Conservation (phyloP, 1,284 basidiomycete genomes). For the Chondrostereum purpureum region DNA sequence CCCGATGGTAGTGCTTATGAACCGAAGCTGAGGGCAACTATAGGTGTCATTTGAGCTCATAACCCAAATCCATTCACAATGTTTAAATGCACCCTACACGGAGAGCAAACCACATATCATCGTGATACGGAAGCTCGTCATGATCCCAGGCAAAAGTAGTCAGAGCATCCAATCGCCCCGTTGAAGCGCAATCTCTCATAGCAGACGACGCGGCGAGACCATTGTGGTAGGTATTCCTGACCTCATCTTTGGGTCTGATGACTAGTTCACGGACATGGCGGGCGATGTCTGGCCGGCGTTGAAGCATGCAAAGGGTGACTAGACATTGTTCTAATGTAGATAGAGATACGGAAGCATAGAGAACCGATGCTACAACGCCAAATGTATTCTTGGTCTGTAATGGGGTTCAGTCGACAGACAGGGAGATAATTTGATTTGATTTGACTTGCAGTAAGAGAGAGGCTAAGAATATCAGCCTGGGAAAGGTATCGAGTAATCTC, state of each 20-base stretch:
- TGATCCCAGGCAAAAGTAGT: conserved; percentile 62
- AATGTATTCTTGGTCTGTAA: conserved; percentile 42
- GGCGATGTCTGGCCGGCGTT: conserved; percentile 43
- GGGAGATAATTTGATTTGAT: background rate
- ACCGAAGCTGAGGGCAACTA: conserved; percentile 58
- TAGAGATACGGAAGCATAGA: conserved; percentile 53
- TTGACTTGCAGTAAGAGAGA: background rate
- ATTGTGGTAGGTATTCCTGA: conserved; percentile 16
- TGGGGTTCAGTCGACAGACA: background rate
- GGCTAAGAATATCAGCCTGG: background rate
- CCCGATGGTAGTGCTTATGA: conserved; percentile 55
- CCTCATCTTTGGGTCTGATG: conserved; percentile 34
- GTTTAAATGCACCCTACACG: conserved; percentile 45
- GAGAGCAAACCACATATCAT: conserved; percentile 70
- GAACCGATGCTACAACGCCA: conserved; percentile 42
- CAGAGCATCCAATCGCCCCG: conserved; percentile 52
- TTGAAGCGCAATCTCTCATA: conserved; percentile 36
- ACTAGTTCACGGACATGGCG: conserved; percentile 56
- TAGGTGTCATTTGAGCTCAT: conserved; percentile 3
- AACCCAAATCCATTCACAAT: conserved; percentile 1
- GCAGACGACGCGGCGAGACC: conserved; percentile 38
- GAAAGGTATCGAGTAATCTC: background rate
- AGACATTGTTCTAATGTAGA: conserved; percentile 48
- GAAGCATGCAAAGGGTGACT: conserved; percentile 58
- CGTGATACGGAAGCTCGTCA: conserved; percentile 55